Evolutionary conservation across 306 rosid genomes (phyloP).

Genomic region (Malus fusca): DNA sequence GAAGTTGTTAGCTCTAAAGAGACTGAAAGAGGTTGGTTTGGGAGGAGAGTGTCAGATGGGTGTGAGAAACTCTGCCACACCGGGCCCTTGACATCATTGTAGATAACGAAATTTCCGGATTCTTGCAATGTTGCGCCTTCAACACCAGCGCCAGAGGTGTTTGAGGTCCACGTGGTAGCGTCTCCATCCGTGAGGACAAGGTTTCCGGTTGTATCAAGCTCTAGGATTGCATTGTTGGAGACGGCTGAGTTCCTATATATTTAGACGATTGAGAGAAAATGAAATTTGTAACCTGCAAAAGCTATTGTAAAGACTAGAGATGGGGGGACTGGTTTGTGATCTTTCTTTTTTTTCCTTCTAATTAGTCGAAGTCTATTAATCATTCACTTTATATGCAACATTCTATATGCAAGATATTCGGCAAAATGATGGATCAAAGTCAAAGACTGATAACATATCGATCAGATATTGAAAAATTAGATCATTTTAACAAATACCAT

Average conservation of each 20-base stretch:
- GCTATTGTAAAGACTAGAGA: slow-evolving; percentile 50
- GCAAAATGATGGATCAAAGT: too few species aligned
- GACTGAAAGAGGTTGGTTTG: slow-evolving; percentile 77
- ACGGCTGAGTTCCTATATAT: slow-evolving; percentile 59
- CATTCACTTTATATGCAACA: too few species aligned
- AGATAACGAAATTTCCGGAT: slow-evolving; percentile 77
- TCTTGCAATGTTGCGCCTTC: slow-evolving; percentile 54
- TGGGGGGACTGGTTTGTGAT: slow-evolving; percentile 18
- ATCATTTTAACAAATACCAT: too few species aligned
- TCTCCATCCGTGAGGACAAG: slow-evolving; percentile 59
- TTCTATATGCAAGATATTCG: too few species aligned
- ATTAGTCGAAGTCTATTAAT: too few species aligned
- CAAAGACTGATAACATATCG: too few species aligned
- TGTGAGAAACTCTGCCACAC: slow-evolving; percentile 90
- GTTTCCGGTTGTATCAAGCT: slow-evolving; percentile 71
- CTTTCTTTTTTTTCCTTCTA: too few species aligned
- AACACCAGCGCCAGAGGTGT: slow-evolving; percentile 55
- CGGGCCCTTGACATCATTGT: slow-evolving; percentile 26
- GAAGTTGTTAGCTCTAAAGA: slow-evolving; percentile 61
- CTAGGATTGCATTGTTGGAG: slow-evolving; percentile 60
- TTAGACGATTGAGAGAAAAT: slow-evolving; percentile 44
- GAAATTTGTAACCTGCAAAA: slow-evolving; percentile 48
- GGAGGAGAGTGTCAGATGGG: slow-evolving; percentile 88
- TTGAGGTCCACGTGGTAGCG: slow-evolving; percentile 61
- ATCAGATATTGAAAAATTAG: too few species aligned